Percentiles rank a stretch among this genome's conserved stretches.
phyloP scores from a whole-genome alignment of 345 rosid species.

The Excoecaria cochinchinensis region DNA sequence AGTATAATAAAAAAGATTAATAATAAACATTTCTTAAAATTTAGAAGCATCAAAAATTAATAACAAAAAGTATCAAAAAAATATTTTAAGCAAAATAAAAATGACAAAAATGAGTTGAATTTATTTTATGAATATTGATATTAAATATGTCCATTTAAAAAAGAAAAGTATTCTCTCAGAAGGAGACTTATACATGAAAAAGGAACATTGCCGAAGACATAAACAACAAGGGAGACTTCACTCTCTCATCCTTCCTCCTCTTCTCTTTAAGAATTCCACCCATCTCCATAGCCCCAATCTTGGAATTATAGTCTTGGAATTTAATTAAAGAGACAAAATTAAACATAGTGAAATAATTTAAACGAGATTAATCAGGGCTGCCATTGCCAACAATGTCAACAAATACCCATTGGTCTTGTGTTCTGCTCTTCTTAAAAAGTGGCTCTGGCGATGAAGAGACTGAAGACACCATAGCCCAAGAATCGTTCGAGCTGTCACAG shows the following conservation, averaged over 20 bases:
- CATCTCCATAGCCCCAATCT: slow-evolving; percentile 26
- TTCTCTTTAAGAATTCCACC: not conserved
- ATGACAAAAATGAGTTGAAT: slow-evolving; percentile 25
- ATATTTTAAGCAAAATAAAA: not conserved
- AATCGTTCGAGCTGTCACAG: slow-evolving; percentile 33
- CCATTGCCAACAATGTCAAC: slow-evolving; percentile 34
- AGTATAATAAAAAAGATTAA: too few relatives aligned
- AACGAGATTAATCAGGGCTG: slow-evolving; percentile 30
- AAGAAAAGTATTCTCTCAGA: slow-evolving; percentile 15
- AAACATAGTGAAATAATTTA: not conserved
- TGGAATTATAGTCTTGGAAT: slow-evolving; percentile 27
- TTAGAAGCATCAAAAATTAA: too few relatives aligned
- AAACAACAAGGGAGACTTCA: slow-evolving; percentile 12
- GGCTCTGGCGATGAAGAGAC: slow-evolving; percentile 35
- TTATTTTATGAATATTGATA: slow-evolving; percentile 25
- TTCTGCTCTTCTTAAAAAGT: slow-evolving; percentile 57
- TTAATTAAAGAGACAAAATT: slow-evolving; percentile 5
- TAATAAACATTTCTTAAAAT: too few relatives aligned
- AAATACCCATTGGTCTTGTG: slow-evolving; percentile 38
- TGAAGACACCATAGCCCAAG: slow-evolving; percentile 24
- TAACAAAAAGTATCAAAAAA: too few relatives aligned
- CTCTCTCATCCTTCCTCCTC: slow-evolving; percentile 14
- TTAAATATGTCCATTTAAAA: slow-evolving; percentile 23
- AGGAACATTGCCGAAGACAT: slow-evolving; percentile 15
- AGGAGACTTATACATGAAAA: slow-evolving; percentile 27